A percentile compares a stretch with the other conserved stretches of the same genome.
phyloP scores from a whole-genome alignment of 805 yeast genomes.

The Lachancea meyersii region DNA sequence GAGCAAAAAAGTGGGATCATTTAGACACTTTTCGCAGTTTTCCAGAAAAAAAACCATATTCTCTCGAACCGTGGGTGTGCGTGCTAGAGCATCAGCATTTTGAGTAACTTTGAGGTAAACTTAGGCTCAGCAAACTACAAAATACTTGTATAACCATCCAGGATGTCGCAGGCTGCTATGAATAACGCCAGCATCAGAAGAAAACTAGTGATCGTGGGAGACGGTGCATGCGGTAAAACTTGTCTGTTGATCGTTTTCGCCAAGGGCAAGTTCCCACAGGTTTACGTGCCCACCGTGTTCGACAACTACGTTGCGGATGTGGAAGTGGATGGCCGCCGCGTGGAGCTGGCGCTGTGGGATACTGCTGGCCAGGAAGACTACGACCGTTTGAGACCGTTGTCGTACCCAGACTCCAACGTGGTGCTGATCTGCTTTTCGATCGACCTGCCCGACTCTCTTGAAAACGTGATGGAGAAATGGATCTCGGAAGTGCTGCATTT shows the following conservation, averaged over 20 bases:
- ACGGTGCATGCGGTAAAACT: conserved; percentile 96
- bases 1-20: too few species aligned
- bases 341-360: conserved; percentile 93
- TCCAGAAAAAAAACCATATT: too few species aligned
- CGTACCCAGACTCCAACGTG: conserved; percentile 88
- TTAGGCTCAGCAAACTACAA: background rate
- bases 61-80: too few species aligned
- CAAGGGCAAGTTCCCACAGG: conserved; percentile 88
- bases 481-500: conserved; percentile 86
- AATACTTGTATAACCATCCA: background rate
- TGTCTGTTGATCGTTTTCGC: conserved; percentile 81
- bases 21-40: too few species aligned
- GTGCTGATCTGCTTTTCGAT: conserved; percentile 84
- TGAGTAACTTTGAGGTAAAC: too few species aligned
- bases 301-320: conserved; percentile 97
- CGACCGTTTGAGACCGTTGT: conserved; percentile 83
- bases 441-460: conserved; percentile 85
- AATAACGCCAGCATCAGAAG: conserved; percentile 28
- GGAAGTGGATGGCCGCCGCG: conserved; percentile 82
- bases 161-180: conserved; percentile 11
- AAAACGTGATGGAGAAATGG: conserved; percentile 93
- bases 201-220: conserved; percentile 90
- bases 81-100: too few species aligned
- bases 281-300: conserved; percentile 91
- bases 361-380: conserved; percentile 98